Evolutionary conservation across 768 basidiomycete species (phyloP), one percentile per base, ranked within the genome.

Genomic region (Boletus rufocinnamomeus): DNA sequence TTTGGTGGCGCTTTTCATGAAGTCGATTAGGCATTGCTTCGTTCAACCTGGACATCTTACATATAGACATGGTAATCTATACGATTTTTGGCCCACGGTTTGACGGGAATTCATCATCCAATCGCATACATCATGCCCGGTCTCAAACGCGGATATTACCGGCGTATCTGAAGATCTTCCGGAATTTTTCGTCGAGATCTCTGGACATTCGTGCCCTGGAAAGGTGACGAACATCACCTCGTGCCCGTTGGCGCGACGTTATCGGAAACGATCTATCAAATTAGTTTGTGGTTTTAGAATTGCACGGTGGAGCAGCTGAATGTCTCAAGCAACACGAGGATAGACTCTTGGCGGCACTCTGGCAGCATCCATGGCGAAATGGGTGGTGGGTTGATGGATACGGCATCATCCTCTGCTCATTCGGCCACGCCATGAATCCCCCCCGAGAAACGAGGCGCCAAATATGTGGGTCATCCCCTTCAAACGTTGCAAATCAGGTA

Each of bases 1-100:
- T 92, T 41, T 90, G 84, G 76, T 93, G 91, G 90, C 84, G 86
- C 71, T 91, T 92, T 73, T 81, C 78, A 76, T 86, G 67, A 77
- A 63, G 61, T 54, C 43, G 45, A 60, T 52, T 49, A 59, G 43
- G 56, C 50, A 28, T 43, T 38, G 34, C 37, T 60, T 46, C 23
- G 54, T 61, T 71, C 58, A 28, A 37, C 46, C 17, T 41, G 62
- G 68, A 62, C 64, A 57, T 45, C 53, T 59, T 69, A 69, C 66
- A 60, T 61, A 64, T 63, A 53, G 49, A 54, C 54, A 59, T 60
- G 59, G 58, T 71, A 73, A 71, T 74, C 61, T 69, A 72, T 65
- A 11, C 34, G 56, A 50, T 63, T 48, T 66, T 56, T 50, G 51
- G 46, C 52, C 4, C 47, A 40, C 25, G 9, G 28, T 46, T 55